Conservation (phyloP, 371 early-diverging fungal species). For the Nematocida displodere region DNA sequence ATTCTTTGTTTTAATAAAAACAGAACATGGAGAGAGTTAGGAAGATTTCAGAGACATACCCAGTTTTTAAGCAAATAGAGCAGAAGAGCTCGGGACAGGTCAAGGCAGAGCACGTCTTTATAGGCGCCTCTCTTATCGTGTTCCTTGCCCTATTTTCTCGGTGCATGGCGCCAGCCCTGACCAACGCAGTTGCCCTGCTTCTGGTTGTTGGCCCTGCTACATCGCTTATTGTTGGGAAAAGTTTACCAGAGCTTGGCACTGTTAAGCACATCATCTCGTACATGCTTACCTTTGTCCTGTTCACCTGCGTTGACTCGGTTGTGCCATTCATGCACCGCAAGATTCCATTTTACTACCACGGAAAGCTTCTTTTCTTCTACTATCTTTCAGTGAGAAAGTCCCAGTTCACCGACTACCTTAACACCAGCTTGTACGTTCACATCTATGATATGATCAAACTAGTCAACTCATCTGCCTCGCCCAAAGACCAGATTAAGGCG, state of each 20-base stretch:
- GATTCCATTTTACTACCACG: constrained; percentile 59
- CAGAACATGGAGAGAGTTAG: constrained; percentile 59
- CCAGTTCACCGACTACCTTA: constrained; percentile 41
- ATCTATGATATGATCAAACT: neutral
- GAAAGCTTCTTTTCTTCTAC: constrained; percentile 58
- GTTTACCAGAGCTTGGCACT: constrained; percentile 42
- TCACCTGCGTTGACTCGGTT: constrained; percentile 52
- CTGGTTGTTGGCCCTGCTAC: constrained; percentile 9
- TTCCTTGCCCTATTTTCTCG: constrained; percentile 24
- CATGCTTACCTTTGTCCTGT: constrained; percentile 51
- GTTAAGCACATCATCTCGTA: constrained; percentile 56
- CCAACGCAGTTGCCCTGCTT: constrained; percentile 16
- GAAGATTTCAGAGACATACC: constrained; percentile 56
- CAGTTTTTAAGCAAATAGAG: constrained; percentile 54
- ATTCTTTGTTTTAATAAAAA: constrained; percentile 50
- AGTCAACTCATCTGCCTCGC: constrained; percentile 21
- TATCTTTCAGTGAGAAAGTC: constrained; percentile 33
- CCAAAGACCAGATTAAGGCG: constrained; percentile 43
- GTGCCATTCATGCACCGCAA: constrained; percentile 15
- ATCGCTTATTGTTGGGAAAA: constrained; percentile 39
- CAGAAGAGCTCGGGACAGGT: constrained; percentile 38
- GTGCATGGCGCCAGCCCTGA: constrained; percentile 22
- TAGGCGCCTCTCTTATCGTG: constrained; percentile 43
- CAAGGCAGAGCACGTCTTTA: constrained; percentile 52
- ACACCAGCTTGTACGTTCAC: neutral